Evolutionary conservation across 2,329 filamentous ascomycete genomes (phyloP), one percentile per base, ranked within the genome.

Genomic region (Calonectria pseudoturangicola): DNA sequence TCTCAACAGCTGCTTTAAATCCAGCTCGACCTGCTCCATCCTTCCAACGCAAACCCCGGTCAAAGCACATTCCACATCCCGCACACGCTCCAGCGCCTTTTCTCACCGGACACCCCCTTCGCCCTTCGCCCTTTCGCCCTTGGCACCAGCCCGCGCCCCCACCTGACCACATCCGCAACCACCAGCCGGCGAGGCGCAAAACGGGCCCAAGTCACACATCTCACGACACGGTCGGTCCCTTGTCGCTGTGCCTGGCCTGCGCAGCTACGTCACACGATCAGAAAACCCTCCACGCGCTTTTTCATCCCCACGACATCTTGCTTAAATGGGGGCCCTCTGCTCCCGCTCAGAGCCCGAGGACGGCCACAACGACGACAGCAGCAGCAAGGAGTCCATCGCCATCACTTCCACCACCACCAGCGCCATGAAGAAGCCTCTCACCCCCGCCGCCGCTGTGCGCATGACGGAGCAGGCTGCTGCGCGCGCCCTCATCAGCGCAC

Each of bases 271-370:
- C 30, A 21, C 62, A 28, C 62, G 12, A 41, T 27, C 9, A 18
- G 18, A n/a, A 6, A 45, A 21, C 21, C 21, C 39, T 43, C 25
- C 39, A 9, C 62, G 45, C 36, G 51, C 36, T 21, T 2, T 21
- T 25, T 50, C 33, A 30, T 21, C 47, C 45, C 16, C 39, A 21
- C 21, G 36, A 13, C 15, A 21, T 47, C 48, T 5, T 33, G 58
- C 28, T 50, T 79, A 80, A 78, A 80, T 80, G 78, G 78, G 78
- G 75, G 77, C 73, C 41, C 75, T 80, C 71, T 80, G 78, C 77
- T 80, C 78, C 41, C 73, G 76, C 51, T 73, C 78, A n/a, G 72
- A 72, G 39, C 51, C 62, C 25, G 66, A 64, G 33, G 58, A 41
- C 43, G 73, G 56, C 28, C 33, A 66, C 64, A 39, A 36, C 47